Evolutionary conservation across 1,284 basidiomycete species (phyloP).

Genomic region (Pseudomicrostroma phylloplanum): DNA sequence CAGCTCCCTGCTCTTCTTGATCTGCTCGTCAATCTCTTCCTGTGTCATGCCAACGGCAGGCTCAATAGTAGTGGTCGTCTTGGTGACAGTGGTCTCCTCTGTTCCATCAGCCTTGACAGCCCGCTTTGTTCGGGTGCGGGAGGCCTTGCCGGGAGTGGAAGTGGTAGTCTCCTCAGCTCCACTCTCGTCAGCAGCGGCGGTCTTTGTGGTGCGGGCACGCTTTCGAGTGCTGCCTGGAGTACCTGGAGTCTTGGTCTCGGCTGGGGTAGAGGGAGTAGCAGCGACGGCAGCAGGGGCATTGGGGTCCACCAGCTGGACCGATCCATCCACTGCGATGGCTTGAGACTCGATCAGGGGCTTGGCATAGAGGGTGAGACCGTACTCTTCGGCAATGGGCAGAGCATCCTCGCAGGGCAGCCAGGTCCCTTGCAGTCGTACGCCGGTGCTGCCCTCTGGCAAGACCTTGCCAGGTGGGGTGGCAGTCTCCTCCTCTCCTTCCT

Average conservation of each 20-base stretch:
- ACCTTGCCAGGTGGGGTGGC: slow-evolving; percentile 18
- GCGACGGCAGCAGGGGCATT: neutral
- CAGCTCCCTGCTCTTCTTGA: slow-evolving; percentile 38
- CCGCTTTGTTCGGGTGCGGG: slow-evolving; percentile 21
- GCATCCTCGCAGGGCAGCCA: slow-evolving; percentile 78
- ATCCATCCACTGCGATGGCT: slow-evolving; percentile 61
- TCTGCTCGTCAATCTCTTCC: slow-evolving; percentile 43
- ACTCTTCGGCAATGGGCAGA: slow-evolving; percentile 60
- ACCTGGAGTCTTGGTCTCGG: slow-evolving; percentile 7
- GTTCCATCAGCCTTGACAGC: slow-evolving; percentile 18
- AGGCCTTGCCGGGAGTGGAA: slow-evolving; percentile 21
- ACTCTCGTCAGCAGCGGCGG: slow-evolving; percentile 16
- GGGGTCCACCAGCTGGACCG: slow-evolving; percentile 29
- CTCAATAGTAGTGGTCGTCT: slow-evolving; percentile 21
- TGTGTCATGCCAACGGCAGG: slow-evolving; percentile 22
- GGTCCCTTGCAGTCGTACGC: slow-evolving; percentile 69
- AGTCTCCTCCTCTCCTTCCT: slow-evolving; percentile 20
- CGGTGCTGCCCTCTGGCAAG: slow-evolving; percentile 42
- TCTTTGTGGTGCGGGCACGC: slow-evolving; percentile 21
- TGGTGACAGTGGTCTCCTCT: slow-evolving; percentile 24
- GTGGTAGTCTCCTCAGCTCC: slow-evolving; percentile 11
- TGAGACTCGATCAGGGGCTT: slow-evolving; percentile 64
- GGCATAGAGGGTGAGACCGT: slow-evolving; percentile 62
- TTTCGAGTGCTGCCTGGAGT: slow-evolving; percentile 14
- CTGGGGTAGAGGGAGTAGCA: slow-evolving; percentile 10